These are phyloP conservation scores for Ophiostoma perfectum DNA, from an alignment of 2,329 filamentous ascomycete genomes.

Conservation along the genomic window DNA sequence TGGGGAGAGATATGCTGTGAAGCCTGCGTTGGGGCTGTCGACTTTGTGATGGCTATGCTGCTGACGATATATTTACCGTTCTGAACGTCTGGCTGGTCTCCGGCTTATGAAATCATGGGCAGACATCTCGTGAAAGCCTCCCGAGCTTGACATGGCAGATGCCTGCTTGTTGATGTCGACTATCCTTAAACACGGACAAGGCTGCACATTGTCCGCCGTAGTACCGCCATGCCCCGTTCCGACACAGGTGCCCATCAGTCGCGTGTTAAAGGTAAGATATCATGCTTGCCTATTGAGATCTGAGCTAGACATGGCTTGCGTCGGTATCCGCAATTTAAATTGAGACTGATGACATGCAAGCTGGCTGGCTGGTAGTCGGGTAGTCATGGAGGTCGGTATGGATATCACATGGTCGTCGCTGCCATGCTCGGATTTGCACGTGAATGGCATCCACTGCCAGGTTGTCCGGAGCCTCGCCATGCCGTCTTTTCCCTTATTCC, in stretches of 20 bases:
- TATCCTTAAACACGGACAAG: neutral
- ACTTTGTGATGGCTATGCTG: neutral
- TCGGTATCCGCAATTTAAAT: neutral
- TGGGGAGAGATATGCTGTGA: too few species aligned
- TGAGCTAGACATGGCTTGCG: neutral
- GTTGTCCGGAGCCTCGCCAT: neutral
- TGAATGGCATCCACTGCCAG: conserved; percentile 14
- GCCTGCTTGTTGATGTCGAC: neutral
- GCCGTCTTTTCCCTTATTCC: neutral
- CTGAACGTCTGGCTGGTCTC: too few species aligned
- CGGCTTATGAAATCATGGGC: too few species aligned
- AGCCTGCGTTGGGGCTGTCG: neutral
- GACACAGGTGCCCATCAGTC: neutral
- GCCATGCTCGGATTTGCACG: conserved; percentile 18
- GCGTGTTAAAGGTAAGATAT: too few species aligned
- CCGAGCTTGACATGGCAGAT: too few species aligned
- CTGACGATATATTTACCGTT: too few species aligned
- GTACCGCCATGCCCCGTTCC: neutral
- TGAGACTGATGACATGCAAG: neutral
- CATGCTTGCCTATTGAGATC: neutral
- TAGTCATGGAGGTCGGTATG: neutral
- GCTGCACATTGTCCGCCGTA: neutral
- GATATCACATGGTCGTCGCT: neutral
- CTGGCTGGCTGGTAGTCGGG: neutral
- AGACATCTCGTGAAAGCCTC: too few species aligned